A percentile compares a stretch with the other conserved stretches of the same genome.
Evolutionary conservation across 2,329 filamentous ascomycete genomes (phyloP).

Genomic region (Pseudogymnoascus sp.): DNA sequence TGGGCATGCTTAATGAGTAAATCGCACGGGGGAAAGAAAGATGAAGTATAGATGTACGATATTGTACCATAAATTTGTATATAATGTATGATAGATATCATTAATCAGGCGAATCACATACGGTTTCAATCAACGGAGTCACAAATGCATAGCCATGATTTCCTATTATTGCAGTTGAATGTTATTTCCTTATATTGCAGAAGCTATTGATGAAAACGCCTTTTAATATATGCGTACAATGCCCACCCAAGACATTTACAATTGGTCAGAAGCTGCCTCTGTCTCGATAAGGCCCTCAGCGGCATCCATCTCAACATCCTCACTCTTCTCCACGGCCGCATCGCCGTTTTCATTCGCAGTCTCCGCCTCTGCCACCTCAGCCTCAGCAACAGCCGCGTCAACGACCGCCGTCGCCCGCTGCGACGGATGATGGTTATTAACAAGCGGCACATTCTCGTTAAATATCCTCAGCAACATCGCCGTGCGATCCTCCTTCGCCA

Average conservation of each 20-base stretch:
- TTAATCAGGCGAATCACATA: not conserved
- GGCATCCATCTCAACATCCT: slow-evolving; percentile 9
- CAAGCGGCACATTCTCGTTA: slow-evolving; percentile 76
- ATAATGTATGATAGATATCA: slow-evolving; percentile 5
- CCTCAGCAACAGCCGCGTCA: slow-evolving; percentile 11
- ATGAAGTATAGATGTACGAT: not conserved
- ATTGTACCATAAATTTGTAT: not conserved
- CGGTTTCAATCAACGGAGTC: not conserved
- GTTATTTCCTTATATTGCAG: slow-evolving; percentile 4
- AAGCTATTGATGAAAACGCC: slow-evolving; percentile 8
- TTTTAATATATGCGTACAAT: slow-evolving; percentile 8
- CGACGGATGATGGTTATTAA: slow-evolving; percentile 43
- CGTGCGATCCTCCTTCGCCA: slow-evolving; percentile 90
- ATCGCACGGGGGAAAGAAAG: not conserved
- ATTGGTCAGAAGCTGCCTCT: not conserved
- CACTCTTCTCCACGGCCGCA: not conserved
- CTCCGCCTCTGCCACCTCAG: slow-evolving; percentile 15
- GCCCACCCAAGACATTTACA: slow-evolving; percentile 1
- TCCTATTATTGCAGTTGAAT: slow-evolving; percentile 1
- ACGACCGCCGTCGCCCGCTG: slow-evolving; percentile 18
- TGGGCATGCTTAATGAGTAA: slow-evolving; percentile 53
- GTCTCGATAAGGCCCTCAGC: slow-evolving; percentile 2
- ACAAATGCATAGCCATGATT: not conserved
- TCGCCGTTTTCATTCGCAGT: not conserved
- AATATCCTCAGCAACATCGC: slow-evolving; percentile 88